Evolutionary conservation across 2,329 filamentous ascomycete species (phyloP).

Genomic region (Bisporella sp.): DNA sequence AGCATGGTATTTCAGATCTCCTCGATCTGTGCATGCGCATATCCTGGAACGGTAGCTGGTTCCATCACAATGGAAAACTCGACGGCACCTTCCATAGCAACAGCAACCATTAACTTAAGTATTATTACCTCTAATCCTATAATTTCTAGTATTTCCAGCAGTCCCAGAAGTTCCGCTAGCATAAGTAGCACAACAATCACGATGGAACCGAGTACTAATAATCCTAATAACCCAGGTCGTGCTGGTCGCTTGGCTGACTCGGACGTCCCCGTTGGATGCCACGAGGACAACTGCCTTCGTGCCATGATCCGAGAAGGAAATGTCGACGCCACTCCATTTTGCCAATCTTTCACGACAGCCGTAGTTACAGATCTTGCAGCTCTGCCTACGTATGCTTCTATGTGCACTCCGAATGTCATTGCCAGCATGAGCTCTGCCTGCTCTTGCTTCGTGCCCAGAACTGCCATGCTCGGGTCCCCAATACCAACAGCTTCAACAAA

Average conservation of each 20-base stretch:
- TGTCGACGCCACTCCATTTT: neutral
- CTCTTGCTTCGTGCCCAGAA: neutral
- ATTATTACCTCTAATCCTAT: too few species aligned
- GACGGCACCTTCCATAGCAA: too few species aligned
- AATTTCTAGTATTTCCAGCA: too few species aligned
- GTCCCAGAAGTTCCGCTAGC: too few species aligned
- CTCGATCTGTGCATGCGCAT: constrained; percentile 14
- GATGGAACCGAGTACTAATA: too few species aligned
- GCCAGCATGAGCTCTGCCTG: constrained; percentile 4
- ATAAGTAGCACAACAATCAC: too few species aligned
- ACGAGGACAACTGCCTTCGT: constrained; percentile 5
- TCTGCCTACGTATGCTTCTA: constrained; percentile 2
- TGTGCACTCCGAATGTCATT: constrained; percentile 2
- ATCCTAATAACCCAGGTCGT: too few species aligned
- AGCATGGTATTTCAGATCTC: constrained; percentile 7
- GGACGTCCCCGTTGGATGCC: neutral
- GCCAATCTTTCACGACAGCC: constrained; percentile 2
- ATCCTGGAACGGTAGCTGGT: neutral
- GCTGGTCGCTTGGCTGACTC: too few species aligned
- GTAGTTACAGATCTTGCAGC: neutral
- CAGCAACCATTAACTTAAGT: too few species aligned
- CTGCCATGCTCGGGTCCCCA: neutral
- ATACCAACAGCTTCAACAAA: too few species aligned
- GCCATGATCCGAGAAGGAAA: constrained; percentile 4
- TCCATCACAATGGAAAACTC: too few species aligned